Evolutionary conservation across 2,329 filamentous ascomycete species (phyloP), one percentile per base, ranked within the genome.

Genomic region (Cucurbitaria berberidis): DNA sequence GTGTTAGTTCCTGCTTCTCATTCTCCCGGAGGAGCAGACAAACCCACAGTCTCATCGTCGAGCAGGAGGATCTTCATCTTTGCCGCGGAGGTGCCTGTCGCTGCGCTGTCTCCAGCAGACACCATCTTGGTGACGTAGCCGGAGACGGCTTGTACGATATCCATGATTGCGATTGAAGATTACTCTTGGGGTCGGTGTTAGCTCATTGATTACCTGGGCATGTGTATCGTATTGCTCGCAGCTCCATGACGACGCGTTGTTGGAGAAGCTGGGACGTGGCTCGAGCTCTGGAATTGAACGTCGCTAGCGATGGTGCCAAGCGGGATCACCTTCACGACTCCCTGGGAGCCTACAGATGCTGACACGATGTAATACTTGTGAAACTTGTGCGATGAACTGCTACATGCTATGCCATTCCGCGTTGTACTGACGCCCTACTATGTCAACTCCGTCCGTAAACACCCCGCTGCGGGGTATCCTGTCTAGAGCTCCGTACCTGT

Each of bases 11-110:
- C 27, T 38, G 32, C 7, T 35, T 36, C 15, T 13, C 10, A 13
- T 8, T n/a, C 21, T 9, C 36, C 39, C 62, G 70, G 67, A 68
- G 55, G 70, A 74, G 70, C 43, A 68, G 70, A 78, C 77, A 78
- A 74, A 80, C 84, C 75, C 80, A 87, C 86, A 62, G 95, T 99
- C 77, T 98, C 95, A 77, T 86, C 89, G 76, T 99, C 95, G 66
- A 99, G 82, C 59, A 99, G 81, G 51, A 99, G 81, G 56, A 98
- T 95, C 86, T 99, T 99, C 95, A 99, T 99, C 81, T 97, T 98
- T 36, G 90, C 85, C 19, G 90, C 88, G 45, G 88, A 82, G 39
- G 86, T 83, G 55, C 85, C 84, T 49, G 86, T 81, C 44, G 86
- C 81, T 65, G 86, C 81, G 70, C 80, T 82, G 78, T 96, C 92